A percentile compares a stretch with the other conserved stretches of the same genome.
These are phyloP conservation scores for Dicorynia guianensis DNA, from an alignment of 306 rosid species.

Conservation along the genomic window DNA sequence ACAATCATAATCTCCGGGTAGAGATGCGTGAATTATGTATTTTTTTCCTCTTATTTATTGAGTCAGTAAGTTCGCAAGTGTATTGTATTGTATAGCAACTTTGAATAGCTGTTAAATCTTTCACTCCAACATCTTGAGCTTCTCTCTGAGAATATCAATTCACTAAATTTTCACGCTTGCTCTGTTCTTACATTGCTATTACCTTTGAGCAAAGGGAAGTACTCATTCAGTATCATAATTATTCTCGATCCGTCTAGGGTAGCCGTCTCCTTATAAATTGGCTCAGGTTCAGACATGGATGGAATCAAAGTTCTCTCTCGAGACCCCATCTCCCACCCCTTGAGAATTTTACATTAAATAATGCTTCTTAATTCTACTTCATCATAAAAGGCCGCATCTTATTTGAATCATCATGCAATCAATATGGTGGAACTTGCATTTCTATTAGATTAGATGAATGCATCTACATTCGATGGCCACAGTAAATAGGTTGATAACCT, in stretches of 20 bases:
- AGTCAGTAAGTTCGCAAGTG: not conserved
- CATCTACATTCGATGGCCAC: conserved; percentile 55
- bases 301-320: not conserved
- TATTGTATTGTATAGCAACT: not conserved
- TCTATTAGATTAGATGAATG: conserved; percentile 48
- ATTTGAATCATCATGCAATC: conserved; percentile 6
- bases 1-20: not conserved
- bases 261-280: too few relatives aligned
- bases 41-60: not conserved
- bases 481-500: conserved; percentile 38
- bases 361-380: not conserved
- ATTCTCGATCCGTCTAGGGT: too few relatives aligned
- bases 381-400: conserved; percentile 18
- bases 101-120: too few relatives aligned
- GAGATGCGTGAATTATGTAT: too few relatives aligned
- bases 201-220: too few relatives aligned
- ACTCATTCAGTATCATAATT: too few relatives aligned
- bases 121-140: too few relatives aligned
- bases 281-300: not conserved
- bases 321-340: not conserved
- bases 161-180: too few relatives aligned
- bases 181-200: too few relatives aligned
- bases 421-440: conserved; percentile 37
- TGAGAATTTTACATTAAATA: not conserved
- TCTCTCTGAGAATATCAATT: too few relatives aligned